Percentiles rank a stretch among this genome's conserved stretches.
phyloP scores from a whole-genome alignment of 2,329 filamentous ascomycete species.

The Alternaria postmessia region DNA sequence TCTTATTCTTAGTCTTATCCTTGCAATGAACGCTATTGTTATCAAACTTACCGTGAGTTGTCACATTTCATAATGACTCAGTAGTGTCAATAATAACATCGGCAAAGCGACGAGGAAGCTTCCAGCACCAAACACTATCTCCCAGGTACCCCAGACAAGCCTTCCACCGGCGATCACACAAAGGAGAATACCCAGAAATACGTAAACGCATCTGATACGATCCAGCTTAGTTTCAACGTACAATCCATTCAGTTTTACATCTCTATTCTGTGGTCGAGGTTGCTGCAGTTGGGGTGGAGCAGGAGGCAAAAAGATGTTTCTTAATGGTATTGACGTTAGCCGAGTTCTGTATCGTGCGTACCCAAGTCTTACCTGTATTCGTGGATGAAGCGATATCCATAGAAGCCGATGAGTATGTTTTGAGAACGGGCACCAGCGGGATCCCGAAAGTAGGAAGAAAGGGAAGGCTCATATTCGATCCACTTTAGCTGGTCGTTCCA shows the following conservation, averaged over 20 bases:
- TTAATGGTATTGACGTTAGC: neutral
- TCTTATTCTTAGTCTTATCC: no score
- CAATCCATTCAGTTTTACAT: neutral
- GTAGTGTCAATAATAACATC: conserved; percentile 3
- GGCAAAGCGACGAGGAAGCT: conserved; percentile 14
- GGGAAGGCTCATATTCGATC: neutral
- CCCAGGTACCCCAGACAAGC: conserved; percentile 12
- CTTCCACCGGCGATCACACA: neutral
- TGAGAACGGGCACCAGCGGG: neutral
- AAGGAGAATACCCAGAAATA: neutral
- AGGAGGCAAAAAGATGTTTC: neutral
- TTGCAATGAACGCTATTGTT: neutral
- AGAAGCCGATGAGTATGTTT: neutral
- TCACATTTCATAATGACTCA: neutral
- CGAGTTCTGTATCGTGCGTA: neutral
- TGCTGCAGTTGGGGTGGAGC: fast-evolving
- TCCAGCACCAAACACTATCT: conserved; percentile 16
- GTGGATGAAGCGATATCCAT: neutral
- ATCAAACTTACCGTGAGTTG: neutral
- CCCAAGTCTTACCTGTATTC: neutral
- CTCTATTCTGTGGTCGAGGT: neutral
- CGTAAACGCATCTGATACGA: neutral
- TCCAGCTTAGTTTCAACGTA: neutral
- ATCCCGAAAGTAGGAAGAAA: neutral
- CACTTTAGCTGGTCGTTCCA: neutral